phyloP scores from a whole-genome alignment of 2,329 filamentous ascomycete species.

The Nannizziopsis barbatae region DNA sequence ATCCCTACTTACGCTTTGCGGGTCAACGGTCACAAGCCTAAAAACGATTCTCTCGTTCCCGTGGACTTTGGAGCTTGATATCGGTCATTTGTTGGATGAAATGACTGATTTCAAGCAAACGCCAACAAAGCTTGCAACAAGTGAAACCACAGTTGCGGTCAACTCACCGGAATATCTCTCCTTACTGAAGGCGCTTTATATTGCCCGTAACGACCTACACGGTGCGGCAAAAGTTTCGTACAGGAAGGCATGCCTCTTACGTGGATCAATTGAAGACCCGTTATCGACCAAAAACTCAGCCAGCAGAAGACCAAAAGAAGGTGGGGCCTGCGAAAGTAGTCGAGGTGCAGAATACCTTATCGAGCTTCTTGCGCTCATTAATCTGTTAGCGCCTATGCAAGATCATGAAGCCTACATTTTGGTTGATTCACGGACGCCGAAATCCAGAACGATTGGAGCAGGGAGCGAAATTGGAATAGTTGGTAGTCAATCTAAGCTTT shows the following conservation, averaged over 20 bases:
- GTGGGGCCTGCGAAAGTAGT: constrained; percentile 22
- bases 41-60: constrained; percentile 61
- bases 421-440: constrained; percentile 36
- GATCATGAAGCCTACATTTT: constrained; percentile 64
- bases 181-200: constrained; percentile 82
- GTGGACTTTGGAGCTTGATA: constrained; percentile 51
- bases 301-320: not conserved
- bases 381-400: constrained; percentile 76
- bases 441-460: not conserved
- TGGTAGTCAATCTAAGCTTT: not conserved
- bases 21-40: constrained; percentile 34
- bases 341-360: constrained; percentile 47
- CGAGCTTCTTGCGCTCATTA: constrained; percentile 84
- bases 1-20: constrained; percentile 31
- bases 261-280: constrained; percentile 26
- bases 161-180: constrained; percentile 63
- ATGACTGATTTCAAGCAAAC: constrained; percentile 62
- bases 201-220: constrained; percentile 73
- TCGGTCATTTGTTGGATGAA: constrained; percentile 68
- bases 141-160: constrained; percentile 15
- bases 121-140: constrained; percentile 50
- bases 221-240: constrained; percentile 54
- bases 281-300: not conserved
- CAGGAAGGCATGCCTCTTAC: constrained; percentile 44
- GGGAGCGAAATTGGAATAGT: not conserved